Percentiles rank a stretch among this genome's conserved stretches.
These are phyloP conservation scores for Eucalyptus regnans DNA, from an alignment of 345 rosid species.

Conservation along the genomic window DNA sequence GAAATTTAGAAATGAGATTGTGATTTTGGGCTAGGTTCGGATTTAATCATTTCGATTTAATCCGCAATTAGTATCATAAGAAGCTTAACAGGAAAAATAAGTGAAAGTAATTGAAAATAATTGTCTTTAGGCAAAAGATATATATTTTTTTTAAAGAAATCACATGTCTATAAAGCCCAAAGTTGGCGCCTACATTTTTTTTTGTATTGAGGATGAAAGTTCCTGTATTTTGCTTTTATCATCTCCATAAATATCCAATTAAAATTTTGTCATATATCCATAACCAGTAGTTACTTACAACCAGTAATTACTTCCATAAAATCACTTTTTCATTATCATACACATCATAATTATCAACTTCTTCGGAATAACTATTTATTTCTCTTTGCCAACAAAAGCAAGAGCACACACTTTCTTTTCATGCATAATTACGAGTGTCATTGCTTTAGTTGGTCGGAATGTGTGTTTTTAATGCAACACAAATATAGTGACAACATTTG, in stretches of 20 bases:
- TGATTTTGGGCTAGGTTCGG: neutral
- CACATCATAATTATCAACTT: neutral
- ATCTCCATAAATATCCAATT: neutral
- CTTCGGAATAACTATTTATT: neutral
- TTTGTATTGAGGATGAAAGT: neutral
- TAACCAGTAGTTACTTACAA: neutral
- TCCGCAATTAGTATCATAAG: neutral
- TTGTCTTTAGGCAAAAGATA: neutral
- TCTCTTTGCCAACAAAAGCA: neutral
- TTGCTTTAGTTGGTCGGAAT: neutral
- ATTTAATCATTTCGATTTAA: neutral
- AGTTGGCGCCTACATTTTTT: neutral
- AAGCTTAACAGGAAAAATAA: neutral
- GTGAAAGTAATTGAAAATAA: neutral
- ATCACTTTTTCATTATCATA: neutral
- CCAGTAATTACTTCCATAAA: neutral
- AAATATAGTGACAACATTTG: too few relatives aligned
- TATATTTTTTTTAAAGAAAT: neutral
- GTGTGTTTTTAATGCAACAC: too few relatives aligned
- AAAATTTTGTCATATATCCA: neutral
- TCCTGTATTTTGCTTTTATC: neutral
- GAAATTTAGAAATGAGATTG: neutral
- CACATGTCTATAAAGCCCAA: neutral
- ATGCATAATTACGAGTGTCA: fast-evolving
- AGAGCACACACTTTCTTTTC: neutral